Evolutionary conservation across 1,139 yeast species (phyloP).

Genomic region (Yamadazyma epiphylla): DNA sequence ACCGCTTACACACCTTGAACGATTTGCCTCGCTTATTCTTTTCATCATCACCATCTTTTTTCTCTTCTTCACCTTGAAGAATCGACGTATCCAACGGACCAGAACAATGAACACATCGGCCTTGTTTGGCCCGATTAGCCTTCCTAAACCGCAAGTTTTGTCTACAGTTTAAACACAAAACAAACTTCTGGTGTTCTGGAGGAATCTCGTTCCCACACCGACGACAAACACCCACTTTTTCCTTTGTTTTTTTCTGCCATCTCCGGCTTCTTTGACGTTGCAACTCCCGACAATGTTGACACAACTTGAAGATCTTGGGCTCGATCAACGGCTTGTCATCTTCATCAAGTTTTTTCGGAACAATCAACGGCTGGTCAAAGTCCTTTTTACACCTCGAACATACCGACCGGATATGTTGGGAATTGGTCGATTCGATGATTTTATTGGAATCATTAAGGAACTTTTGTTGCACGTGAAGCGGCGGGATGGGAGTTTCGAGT

Average conservation of each 20-base stretch:
- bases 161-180: slow-evolving; percentile 58
- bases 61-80: slow-evolving; percentile 21
- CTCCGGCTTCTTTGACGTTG: slow-evolving; percentile 60
- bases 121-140: slow-evolving; percentile 56
- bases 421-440: slow-evolving; percentile 14
- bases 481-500: slow-evolving; percentile 41
- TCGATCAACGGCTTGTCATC: slow-evolving; percentile 27
- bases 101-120: slow-evolving; percentile 65
- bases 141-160: slow-evolving; percentile 51
- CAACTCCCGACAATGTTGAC: slow-evolving; percentile 60
- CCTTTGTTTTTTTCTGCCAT: slow-evolving; percentile 62
- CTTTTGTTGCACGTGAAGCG: slow-evolving; percentile 43
- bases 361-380: slow-evolving; percentile 44
- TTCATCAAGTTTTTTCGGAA: slow-evolving; percentile 26
- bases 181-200: slow-evolving; percentile 46
- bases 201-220: slow-evolving; percentile 59
- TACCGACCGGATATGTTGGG: slow-evolving; percentile 12
- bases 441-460: slow-evolving; percentile 15
- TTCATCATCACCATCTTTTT: slow-evolving; percentile 9
- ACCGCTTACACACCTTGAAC: slow-evolving; percentile 59
- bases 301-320: slow-evolving; percentile 52
- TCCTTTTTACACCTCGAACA: slow-evolving; percentile 62
- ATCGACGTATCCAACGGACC: slow-evolving; percentile 53
- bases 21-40: slow-evolving; percentile 17
- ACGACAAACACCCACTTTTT: slow-evolving; percentile 59